phyloP scores from a whole-genome alignment of 1,284 basidiomycete species.

The Leccinum variabile region DNA sequence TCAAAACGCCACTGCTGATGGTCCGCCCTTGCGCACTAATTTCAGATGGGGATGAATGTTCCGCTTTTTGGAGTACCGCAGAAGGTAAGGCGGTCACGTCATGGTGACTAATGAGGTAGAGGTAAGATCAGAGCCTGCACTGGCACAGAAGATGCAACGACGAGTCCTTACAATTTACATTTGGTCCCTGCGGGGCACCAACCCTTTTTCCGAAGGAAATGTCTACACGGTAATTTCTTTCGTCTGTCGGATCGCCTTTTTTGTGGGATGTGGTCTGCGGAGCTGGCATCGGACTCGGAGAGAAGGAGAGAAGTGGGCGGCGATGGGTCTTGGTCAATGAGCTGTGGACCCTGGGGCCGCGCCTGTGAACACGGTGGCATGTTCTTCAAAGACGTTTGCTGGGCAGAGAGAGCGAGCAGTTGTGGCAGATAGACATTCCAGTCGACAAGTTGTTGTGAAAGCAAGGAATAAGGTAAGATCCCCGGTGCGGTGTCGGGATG shows the following conservation, averaged over 20 bases:
- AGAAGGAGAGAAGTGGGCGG: slow-evolving; percentile 23
- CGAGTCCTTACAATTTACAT: slow-evolving; percentile 46
- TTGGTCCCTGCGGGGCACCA: slow-evolving; percentile 45
- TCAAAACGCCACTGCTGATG: slow-evolving; percentile 30
- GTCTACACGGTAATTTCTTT: slow-evolving; percentile 43
- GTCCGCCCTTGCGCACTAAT: slow-evolving; percentile 13
- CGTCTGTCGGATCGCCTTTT: slow-evolving; percentile 19
- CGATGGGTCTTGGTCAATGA: slow-evolving; percentile 20
- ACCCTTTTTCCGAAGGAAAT: slow-evolving; percentile 44
- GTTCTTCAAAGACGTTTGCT: slow-evolving; percentile 3
- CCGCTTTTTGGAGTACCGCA: neutral
- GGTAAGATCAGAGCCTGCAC: slow-evolving; percentile 1
- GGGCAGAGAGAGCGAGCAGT: slow-evolving; percentile 18
- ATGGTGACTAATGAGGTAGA: slow-evolving; percentile 38
- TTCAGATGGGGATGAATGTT: slow-evolving; percentile 6
- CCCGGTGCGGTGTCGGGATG: slow-evolving; percentile 22
- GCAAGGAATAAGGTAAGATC: slow-evolving; percentile 8
- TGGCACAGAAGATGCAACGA: neutral
- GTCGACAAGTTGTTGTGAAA: slow-evolving; percentile 16
- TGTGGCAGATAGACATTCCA: slow-evolving; percentile 23
- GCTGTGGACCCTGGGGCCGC: slow-evolving; percentile 8
- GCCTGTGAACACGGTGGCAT: slow-evolving; percentile 5
- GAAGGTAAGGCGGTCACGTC: slow-evolving; percentile 28
- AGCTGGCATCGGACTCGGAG: slow-evolving; percentile 23
- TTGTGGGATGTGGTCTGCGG: slow-evolving; percentile 12